phyloP scores from a whole-genome alignment of 2,329 filamentous ascomycete species.

The Hortaea werneckii region DNA sequence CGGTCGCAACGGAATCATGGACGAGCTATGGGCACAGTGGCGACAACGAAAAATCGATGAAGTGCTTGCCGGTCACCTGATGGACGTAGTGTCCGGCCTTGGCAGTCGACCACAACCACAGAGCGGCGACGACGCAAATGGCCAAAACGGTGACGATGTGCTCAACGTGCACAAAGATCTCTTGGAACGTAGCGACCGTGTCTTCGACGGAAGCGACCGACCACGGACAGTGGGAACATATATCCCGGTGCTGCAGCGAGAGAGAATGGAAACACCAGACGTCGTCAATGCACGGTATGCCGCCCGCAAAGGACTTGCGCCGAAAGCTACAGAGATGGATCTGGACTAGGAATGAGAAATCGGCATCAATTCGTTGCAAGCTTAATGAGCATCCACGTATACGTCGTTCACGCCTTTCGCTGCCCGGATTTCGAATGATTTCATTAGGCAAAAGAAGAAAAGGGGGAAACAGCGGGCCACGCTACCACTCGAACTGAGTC shows the following conservation, averaged over 20 bases:
- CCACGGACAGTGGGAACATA: constrained; percentile 48
- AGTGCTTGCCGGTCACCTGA: constrained; percentile 62
- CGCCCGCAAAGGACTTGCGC: constrained; percentile 36
- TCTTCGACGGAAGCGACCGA: constrained; percentile 50
- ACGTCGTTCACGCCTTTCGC: no score
- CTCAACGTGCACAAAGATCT: neutral
- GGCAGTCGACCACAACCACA: constrained; percentile 13
- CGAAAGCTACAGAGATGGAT: constrained; percentile 4
- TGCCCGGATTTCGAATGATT: no score
- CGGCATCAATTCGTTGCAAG: no score
- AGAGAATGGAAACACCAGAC: constrained; percentile 48
- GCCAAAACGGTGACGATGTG: neutral
- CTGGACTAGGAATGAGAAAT: no score
- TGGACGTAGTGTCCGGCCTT: constrained; percentile 49
- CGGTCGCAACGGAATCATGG: constrained; percentile 56
- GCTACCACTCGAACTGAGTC: no score
- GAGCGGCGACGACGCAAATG: neutral
- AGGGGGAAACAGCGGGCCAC: no score
- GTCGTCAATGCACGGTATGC: constrained; percentile 53
- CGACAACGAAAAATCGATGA: constrained; percentile 81
- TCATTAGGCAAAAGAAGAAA: no score
- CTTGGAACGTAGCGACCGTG: constrained; percentile 34
- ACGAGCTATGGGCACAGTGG: constrained; percentile 76
- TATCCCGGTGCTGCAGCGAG: constrained; percentile 45
- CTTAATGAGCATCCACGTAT: no score